Evolutionary conservation across 129 eudicot species (phyloP).

Genomic region (Artemisia annua): DNA sequence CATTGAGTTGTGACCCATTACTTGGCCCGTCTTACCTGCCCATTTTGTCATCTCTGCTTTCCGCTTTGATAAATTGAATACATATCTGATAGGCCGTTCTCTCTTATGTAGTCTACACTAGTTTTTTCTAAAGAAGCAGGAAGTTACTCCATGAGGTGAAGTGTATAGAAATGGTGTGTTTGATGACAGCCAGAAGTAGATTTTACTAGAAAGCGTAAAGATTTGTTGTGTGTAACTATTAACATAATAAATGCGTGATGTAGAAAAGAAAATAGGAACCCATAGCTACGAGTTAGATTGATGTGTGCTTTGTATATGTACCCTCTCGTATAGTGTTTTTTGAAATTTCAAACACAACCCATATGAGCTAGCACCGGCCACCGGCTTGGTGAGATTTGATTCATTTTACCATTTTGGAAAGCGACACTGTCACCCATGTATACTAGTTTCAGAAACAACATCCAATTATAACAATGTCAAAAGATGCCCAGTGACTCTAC

Average conservation of each 20-base stretch:
- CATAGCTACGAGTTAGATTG: constrained; percentile 3
- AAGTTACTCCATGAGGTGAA: constrained; percentile 26
- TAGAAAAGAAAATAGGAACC: constrained; percentile 30
- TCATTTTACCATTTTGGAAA: background rate
- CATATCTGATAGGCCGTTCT: constrained; percentile 12
- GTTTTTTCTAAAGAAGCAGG: constrained; percentile 32
- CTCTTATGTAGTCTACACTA: constrained; percentile 32
- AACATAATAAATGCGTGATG: constrained; percentile 24
- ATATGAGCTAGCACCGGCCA: constrained; percentile 32
- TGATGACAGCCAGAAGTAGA: constrained; percentile 32
- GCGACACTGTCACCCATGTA: no score
- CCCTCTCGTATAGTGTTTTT: constrained; percentile 2
- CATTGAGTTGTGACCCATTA: background rate
- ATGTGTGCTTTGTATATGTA: constrained; percentile 20
- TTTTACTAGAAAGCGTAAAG: constrained; percentile 21
- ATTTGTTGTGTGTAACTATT: constrained; percentile 30
- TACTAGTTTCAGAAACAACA: no score
- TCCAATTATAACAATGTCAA: no score
- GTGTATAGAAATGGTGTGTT: constrained; percentile 33
- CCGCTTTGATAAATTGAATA: background rate
- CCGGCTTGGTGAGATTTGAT: background rate
- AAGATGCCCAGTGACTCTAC: no score
- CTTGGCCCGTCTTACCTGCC: background rate
- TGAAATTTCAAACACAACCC: background rate
- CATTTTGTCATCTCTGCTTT: background rate